phyloP scores from a whole-genome alignment of 1,139 yeast genomes.

The Hansenula sp. region DNA sequence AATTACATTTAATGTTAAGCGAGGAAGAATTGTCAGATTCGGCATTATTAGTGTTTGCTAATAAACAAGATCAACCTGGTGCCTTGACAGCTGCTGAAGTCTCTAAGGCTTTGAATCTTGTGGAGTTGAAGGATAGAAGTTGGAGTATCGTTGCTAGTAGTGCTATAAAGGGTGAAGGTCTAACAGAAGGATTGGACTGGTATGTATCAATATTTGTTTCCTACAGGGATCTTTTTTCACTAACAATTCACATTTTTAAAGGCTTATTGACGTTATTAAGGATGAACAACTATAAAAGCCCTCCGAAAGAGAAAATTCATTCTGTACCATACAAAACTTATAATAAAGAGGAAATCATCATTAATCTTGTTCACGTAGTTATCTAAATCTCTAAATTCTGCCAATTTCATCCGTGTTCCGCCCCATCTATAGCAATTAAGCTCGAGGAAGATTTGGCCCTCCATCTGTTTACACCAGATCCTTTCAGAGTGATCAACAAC shows the following conservation, averaged over 20 bases:
- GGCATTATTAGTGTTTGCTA: conserved; percentile 91
- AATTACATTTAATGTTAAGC: conserved; percentile 83
- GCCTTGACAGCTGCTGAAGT: conserved; percentile 95
- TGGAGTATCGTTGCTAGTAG: conserved; percentile 98
- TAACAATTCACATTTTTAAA: no score
- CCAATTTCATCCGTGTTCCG: no score
- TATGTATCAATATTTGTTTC: no score
- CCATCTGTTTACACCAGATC: no score
- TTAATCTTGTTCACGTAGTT: no score
- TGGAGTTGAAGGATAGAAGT: conserved; percentile 89
- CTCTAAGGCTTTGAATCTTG: conserved; percentile 78
- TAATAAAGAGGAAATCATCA: no score
- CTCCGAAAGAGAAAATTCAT: no score
- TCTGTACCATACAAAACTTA: conserved; percentile 1
- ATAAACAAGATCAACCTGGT: conserved; percentile 95
- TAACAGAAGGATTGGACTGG: conserved; percentile 97
- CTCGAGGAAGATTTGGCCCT: no score
- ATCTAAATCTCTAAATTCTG: no score
- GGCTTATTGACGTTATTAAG: conserved; percentile 84
- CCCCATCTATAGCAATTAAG: no score
- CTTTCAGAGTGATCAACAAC: no score
- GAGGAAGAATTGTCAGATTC: conserved; percentile 91
- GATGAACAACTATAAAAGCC: conserved; percentile 72
- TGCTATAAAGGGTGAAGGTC: conserved; percentile 94
- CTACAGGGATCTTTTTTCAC: no score